These are phyloP conservation scores for Multifurca ochricompacta DNA, from an alignment of 768 basidiomycete species.

Conservation along the genomic window DNA sequence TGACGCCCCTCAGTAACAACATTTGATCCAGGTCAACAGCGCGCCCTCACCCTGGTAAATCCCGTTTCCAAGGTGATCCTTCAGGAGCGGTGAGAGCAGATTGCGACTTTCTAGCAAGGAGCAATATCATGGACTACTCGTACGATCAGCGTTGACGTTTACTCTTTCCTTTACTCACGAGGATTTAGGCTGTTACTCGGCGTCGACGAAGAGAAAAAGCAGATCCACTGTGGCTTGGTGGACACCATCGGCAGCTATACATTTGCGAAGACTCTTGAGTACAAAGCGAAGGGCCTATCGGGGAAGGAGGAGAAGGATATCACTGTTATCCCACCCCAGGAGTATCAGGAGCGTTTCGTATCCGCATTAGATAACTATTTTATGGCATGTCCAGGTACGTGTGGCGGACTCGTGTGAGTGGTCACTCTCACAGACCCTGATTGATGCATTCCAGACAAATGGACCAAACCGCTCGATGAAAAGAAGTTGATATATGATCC, in stretches of 20 bases:
- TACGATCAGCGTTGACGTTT: constrained; percentile 29
- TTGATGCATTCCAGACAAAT: constrained; percentile 28
- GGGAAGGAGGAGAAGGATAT: constrained; percentile 58
- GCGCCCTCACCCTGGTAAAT: constrained; percentile 53
- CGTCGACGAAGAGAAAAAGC: constrained; percentile 55
- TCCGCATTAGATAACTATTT: constrained; percentile 69
- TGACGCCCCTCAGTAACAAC: background rate
- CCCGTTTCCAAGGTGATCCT: constrained; percentile 71
- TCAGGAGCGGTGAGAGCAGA: constrained; percentile 57
- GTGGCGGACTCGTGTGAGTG: constrained; percentile 1
- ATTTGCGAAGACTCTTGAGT: constrained; percentile 80
- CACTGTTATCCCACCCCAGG: constrained; percentile 71
- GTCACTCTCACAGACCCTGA: background rate
- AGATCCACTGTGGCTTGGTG: constrained; percentile 72
- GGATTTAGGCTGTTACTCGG: constrained; percentile 56
- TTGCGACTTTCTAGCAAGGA: constrained; percentile 63
- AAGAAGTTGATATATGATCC: constrained; percentile 25
- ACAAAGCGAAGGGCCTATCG: constrained; percentile 67
- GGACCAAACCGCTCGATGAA: constrained; percentile 32
- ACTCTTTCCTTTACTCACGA: background rate
- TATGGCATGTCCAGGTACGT: constrained; percentile 62
- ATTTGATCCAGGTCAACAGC: constrained; percentile 47
- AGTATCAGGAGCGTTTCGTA: constrained; percentile 74
- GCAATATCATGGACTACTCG: constrained; percentile 88
- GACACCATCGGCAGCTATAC: constrained; percentile 85